Percentiles rank a stretch among this genome's conserved stretches.
These are phyloP conservation scores for Vachellia collinsii DNA, from an alignment of 306 rosid species.

Conservation along the genomic window DNA sequence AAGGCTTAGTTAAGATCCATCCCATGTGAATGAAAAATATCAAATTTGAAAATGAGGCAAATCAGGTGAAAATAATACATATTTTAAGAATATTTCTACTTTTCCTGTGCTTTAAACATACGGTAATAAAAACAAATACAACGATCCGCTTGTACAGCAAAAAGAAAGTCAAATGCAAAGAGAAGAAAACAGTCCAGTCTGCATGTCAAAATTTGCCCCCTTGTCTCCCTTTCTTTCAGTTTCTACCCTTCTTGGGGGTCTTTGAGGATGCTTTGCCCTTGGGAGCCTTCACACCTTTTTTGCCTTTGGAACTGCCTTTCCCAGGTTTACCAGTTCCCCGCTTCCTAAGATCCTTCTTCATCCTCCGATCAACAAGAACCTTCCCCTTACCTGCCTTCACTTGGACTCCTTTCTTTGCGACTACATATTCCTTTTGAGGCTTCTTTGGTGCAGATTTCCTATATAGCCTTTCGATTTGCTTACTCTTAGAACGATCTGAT, in stretches of 20 bases:
- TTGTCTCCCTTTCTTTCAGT: conserved; percentile 44
- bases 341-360: conserved; percentile 82
- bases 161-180: background rate
- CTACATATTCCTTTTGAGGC: conserved; percentile 86
- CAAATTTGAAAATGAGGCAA: no score
- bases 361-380: conserved; percentile 75
- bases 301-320: conserved; percentile 49
- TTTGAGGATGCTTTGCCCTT: conserved; percentile 66
- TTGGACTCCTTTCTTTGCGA: conserved; percentile 98
- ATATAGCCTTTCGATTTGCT: conserved; percentile 82
- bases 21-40: no score
- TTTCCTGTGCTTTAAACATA: no score
- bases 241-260: conserved; percentile 52
- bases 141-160: background rate
- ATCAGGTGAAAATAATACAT: no score
- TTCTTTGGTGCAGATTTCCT: conserved; percentile 71
- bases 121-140: background rate
- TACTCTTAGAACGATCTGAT: conserved; percentile 77
- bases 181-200: background rate
- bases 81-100: no score
- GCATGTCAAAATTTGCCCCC: background rate
- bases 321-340: conserved; percentile 52
- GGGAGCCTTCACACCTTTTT: conserved; percentile 45
- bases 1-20: no score
- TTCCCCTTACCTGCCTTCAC: conserved; percentile 78